Evolutionary conservation across 1,139 yeast species (phyloP).

Genomic region (Nakaseomyces uthaithaninus): DNA sequence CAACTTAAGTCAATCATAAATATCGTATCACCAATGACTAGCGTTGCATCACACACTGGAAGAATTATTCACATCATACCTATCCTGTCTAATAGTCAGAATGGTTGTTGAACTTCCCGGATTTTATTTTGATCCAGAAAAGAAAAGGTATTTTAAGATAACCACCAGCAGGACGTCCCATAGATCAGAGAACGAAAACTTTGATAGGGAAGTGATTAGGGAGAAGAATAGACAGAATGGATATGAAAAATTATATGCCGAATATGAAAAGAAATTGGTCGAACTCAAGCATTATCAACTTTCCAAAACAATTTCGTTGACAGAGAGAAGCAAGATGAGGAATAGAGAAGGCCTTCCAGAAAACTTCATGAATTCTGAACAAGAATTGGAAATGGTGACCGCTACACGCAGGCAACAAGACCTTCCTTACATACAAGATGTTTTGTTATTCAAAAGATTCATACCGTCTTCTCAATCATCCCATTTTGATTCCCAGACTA

Average conservation of each 20-base stretch:
- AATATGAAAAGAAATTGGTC: slow-evolving; percentile 2
- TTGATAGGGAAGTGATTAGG: slow-evolving; percentile 12
- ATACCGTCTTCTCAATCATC: too few species aligned
- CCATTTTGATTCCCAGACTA: too few species aligned
- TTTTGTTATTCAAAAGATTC: background rate
- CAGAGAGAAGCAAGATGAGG: background rate
- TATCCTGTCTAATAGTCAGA: too few species aligned
- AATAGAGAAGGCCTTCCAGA: background rate
- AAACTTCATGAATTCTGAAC: background rate
- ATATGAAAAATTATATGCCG: slow-evolving; percentile 6
- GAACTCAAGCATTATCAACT: background rate
- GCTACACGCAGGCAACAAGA: background rate
- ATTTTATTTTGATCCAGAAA: slow-evolving; percentile 39
- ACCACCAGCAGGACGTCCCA: slow-evolving; percentile 7
- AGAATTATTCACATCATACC: too few species aligned
- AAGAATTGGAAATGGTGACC: background rate
- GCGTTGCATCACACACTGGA: too few species aligned
- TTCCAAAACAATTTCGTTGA: background rate
- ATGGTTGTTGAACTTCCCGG: slow-evolving; percentile 37
- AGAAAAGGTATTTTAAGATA: slow-evolving; percentile 41
- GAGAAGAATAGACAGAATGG: slow-evolving; percentile 9
- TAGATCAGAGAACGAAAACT: slow-evolving; percentile 5
- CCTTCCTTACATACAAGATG: background rate
- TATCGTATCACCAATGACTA: too few species aligned
- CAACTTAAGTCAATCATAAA: too few species aligned